These are phyloP conservation scores for Amaranthus palmeri DNA, from an alignment of 148 eudicot genomes.

Conservation along the genomic window DNA sequence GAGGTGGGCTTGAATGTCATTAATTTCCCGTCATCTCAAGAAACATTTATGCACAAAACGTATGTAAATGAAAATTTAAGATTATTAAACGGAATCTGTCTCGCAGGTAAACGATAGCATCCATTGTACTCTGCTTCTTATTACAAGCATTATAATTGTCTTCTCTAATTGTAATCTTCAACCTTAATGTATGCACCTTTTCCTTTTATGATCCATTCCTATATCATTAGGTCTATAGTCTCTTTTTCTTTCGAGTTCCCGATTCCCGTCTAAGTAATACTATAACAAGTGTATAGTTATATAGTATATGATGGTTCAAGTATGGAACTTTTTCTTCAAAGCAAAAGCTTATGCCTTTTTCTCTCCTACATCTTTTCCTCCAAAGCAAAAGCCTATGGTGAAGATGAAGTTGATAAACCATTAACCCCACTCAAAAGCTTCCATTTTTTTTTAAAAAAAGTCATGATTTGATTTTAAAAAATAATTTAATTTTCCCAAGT, in stretches of 20 bases:
- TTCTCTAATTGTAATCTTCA: conserved; percentile 14
- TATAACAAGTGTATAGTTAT: not conserved
- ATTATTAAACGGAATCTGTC: not conserved
- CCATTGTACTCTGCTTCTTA: not conserved
- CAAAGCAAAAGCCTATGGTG: not conserved
- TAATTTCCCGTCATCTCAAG: conserved; percentile 15
- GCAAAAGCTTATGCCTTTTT: not conserved
- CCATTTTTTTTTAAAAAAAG: not conserved
- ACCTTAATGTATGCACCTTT: not conserved
- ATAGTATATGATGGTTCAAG: not conserved
- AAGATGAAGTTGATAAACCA: not conserved
- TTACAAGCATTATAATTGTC: not conserved
- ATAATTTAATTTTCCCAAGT: not conserved
- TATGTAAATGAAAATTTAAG: conserved; percentile 15
- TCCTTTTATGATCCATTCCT: not conserved
- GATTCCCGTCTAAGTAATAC: not conserved
- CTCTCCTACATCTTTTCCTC: not conserved
- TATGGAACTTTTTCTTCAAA: not conserved
- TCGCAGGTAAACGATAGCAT: not conserved
- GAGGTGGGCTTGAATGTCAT: conserved; percentile 29
- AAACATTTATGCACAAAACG: conserved; percentile 15
- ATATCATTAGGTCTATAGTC: not conserved
- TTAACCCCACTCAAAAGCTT: not conserved
- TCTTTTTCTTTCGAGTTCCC: not conserved
- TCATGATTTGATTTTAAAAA: not conserved